Base-by-base conservation (phyloP, 305 asterid species). In the Fraxinus sp. region DNA sequence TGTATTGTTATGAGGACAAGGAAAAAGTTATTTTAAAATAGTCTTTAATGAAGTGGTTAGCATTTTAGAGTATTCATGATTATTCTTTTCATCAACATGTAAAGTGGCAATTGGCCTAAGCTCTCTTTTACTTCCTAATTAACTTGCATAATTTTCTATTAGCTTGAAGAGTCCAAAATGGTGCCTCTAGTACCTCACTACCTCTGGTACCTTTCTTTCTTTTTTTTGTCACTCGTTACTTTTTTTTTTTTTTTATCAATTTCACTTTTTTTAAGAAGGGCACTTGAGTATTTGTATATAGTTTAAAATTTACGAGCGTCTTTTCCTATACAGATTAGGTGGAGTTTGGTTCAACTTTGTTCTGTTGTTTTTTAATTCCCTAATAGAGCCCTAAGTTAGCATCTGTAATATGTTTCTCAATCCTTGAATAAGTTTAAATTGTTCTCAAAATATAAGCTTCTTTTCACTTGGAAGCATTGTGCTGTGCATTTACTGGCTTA, bases 51-150 rank as follows among this genome's bases (percentile, higher is more conserved):
- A 68, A 26, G 41, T 77, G 75, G 78, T 81, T 66, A 43, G 76
- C 36, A 32, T 66, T 68, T 14, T 28, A 73, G 52, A 33, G 74
- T 28, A 68, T 80, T 5, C 49, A 49, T 79, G 49, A 28, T n/a
- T 26, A 71, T 70, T 85, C 83, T 79, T 46, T 30, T 77, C 75
- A 24, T 49, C 32, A 66, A 52, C 70, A 73, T 79, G 75, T 68
- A 32, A 64, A 57, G 80, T 22, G 75, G 49, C 81, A 49, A 11
- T 7, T 72, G 28, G 49, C 18, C 70, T 55, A 10, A 24, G 80
- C 71, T 26, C 28, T 26, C 28, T 26, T 26, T 26, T 0, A 26
- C 75, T 72, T 84, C 81, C 66, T 81, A 24, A 32, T 78, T 72
- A 59, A 36, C 59, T 33, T 49, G 74, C n/a, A 30, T 73, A 46